Conservation (phyloP, 163 green algal genomes). For the Scenedesmus sp. region DNA sequence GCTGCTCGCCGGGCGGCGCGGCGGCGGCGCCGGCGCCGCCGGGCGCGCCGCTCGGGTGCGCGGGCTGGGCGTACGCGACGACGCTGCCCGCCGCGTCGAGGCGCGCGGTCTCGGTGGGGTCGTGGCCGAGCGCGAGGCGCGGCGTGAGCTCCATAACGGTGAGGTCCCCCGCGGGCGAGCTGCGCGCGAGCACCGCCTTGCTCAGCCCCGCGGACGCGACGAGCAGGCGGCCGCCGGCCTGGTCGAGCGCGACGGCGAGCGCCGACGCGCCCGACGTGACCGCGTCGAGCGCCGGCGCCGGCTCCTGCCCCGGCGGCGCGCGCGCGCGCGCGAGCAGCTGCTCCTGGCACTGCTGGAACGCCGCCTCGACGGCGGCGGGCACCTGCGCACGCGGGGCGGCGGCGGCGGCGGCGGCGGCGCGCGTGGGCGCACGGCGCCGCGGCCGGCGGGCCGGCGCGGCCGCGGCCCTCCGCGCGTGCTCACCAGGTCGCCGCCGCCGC, state of each 20-base stretch:
- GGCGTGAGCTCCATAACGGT: conserved; percentile 32
- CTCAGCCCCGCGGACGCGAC: conserved; percentile 22
- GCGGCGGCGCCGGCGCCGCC: neutral
- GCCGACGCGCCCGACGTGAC: conserved; percentile 11
- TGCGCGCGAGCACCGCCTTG: conserved; percentile 15
- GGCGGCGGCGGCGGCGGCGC: too few species aligned
- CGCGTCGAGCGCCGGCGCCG: conserved; percentile 7
- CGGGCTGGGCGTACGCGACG: conserved; percentile 16
- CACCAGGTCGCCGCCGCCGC: conserved; percentile 5
- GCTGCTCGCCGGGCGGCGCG: neutral
- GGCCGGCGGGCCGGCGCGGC: neutral
- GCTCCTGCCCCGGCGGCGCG: too few species aligned
- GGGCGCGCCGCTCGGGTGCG: neutral
- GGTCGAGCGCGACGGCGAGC: conserved; percentile 3
- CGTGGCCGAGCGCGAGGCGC: conserved; percentile 6
- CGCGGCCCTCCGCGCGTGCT: neutral
- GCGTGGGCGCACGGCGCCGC: neutral
- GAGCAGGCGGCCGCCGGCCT: neutral
- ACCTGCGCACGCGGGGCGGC: neutral
- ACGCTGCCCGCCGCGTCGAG: conserved; percentile 31
- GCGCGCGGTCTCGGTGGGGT: conserved; percentile 14
- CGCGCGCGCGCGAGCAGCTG: too few species aligned
- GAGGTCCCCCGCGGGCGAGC: neutral
- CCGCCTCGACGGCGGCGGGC: neutral
- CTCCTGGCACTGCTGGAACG: conserved; percentile 30